Conservation (phyloP, 1,284 basidiomycete species). For the Caloboletus inedulis region DNA sequence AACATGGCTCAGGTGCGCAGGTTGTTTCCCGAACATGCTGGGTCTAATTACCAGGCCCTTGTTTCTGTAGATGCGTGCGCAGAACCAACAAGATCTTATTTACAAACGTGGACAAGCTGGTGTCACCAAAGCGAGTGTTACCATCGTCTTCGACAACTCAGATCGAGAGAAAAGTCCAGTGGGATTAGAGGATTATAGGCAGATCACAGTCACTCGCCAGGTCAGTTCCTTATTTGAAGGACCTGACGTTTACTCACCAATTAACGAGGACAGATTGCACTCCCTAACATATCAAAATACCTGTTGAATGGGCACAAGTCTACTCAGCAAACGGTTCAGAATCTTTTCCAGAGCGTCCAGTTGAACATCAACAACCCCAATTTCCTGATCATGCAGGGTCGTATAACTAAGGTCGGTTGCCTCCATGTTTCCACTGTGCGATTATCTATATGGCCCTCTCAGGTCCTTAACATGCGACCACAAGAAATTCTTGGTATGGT, state of each 20-base stretch:
- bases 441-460: not conserved
- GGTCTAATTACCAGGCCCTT: not conserved
- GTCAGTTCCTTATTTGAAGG: constrained; percentile 42
- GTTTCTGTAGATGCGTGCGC: constrained; percentile 77
- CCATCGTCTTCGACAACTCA: constrained; percentile 99
- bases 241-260: constrained; percentile 11
- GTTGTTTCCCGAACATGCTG: not conserved
- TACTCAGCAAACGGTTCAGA: constrained; percentile 85
- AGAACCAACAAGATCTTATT: constrained; percentile 96
- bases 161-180: constrained; percentile 84
- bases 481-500: constrained; percentile 98
- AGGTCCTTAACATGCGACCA: constrained; percentile 97
- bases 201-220: constrained; percentile 97
- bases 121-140: constrained; percentile 95
- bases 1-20: constrained; percentile 78
- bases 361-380: constrained; percentile 99
- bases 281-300: constrained; percentile 96
- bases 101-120: constrained; percentile 98
- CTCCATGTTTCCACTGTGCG: not conserved
- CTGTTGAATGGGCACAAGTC: constrained; percentile 96
- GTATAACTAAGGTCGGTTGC: constrained; percentile 76
- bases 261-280: constrained; percentile 62
- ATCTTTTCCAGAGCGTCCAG: constrained; percentile 95
- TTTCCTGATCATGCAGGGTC: constrained; percentile 99
- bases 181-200: constrained; percentile 78